Evolutionary conservation across 805 yeast species (phyloP).

Genomic region (Pichia occidentalis): DNA sequence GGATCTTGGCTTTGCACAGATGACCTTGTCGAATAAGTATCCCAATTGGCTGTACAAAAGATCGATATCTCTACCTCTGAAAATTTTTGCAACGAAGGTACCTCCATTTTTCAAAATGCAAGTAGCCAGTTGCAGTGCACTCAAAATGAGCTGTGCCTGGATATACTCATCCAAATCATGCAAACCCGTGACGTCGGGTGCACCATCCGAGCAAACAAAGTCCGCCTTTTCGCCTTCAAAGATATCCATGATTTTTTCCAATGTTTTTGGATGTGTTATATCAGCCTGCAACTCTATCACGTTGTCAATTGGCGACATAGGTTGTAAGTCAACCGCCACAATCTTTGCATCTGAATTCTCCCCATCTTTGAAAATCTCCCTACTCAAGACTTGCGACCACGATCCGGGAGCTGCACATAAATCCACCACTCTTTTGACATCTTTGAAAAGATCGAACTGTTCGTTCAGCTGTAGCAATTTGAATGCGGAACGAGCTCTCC

Average conservation of each 20-base stretch:
- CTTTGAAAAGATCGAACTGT: constrained; percentile 74
- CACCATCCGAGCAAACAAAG: constrained; percentile 95
- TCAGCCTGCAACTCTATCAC: constrained; percentile 93
- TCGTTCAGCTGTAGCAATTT: constrained; percentile 86
- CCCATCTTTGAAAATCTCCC: constrained; percentile 45
- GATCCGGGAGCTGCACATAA: constrained; percentile 98
- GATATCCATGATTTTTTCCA: constrained; percentile 63
- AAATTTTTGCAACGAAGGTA: constrained; percentile 90
- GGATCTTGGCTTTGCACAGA: constrained; percentile 94
- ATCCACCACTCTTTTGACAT: constrained; percentile 81
- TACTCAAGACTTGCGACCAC: constrained; percentile 91
- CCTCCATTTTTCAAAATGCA: constrained; percentile 88
- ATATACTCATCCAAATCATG: constrained; percentile 96
- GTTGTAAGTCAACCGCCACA: constrained; percentile 93
- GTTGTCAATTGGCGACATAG: constrained; percentile 93
- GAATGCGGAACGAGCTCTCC: constrained; percentile 96
- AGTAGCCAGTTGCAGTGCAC: constrained; percentile 88
- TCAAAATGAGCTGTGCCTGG: constrained; percentile 87
- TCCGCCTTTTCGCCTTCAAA: constrained; percentile 94
- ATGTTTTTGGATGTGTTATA: constrained; percentile 91
- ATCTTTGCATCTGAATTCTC: constrained; percentile 43
- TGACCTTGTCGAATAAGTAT: constrained; percentile 72
- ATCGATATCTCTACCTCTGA: constrained; percentile 94
- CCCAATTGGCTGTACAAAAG: constrained; percentile 89
- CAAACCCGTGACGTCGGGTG: constrained; percentile 96